Evolutionary conservation across 805 yeast genomes (phyloP).

Genomic region (Kluyveromyces siamensis): DNA sequence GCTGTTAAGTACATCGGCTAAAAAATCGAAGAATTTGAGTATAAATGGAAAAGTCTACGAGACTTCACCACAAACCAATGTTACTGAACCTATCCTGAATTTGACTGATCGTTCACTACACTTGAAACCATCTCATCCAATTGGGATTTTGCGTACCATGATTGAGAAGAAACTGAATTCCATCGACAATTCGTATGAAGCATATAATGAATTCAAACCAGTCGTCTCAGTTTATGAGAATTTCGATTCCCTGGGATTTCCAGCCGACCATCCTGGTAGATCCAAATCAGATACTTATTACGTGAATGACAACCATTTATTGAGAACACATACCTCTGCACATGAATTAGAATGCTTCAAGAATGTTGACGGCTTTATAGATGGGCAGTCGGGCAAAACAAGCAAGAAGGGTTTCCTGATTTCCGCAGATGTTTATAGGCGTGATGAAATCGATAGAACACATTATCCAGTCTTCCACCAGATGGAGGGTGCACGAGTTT

Average conservation of each 20-base stretch:
- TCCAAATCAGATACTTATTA: slow-evolving; percentile 90
- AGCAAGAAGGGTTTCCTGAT: slow-evolving; percentile 76
- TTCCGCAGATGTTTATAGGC: slow-evolving; percentile 90
- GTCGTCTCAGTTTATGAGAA: slow-evolving; percentile 76
- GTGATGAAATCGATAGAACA: slow-evolving; percentile 91
- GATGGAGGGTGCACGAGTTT: slow-evolving; percentile 90
- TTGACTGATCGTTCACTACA: slow-evolving; percentile 70
- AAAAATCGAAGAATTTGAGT: slow-evolving; percentile 18
- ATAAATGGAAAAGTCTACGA: slow-evolving; percentile 44
- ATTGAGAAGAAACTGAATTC: slow-evolving; percentile 60
- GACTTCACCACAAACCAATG: slow-evolving; percentile 67
- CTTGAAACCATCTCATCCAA: slow-evolving; percentile 69
- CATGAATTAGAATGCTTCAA: slow-evolving; percentile 65
- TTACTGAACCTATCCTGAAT: slow-evolving; percentile 61
- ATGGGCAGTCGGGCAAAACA: background rate
- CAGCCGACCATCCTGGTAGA: slow-evolving; percentile 87
- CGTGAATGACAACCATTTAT: slow-evolving; percentile 57
- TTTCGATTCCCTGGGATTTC: slow-evolving; percentile 88
- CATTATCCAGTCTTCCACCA: slow-evolving; percentile 98
- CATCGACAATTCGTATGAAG: slow-evolving; percentile 55
- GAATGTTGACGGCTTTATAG: slow-evolving; percentile 4
- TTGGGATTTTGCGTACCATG: slow-evolving; percentile 71
- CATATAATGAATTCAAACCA: slow-evolving; percentile 70
- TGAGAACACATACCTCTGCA: slow-evolving; percentile 95
- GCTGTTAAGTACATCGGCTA: background rate